phyloP scores from a whole-genome alignment of 2,329 filamentous ascomycete species.

The Didymella pinodella region DNA sequence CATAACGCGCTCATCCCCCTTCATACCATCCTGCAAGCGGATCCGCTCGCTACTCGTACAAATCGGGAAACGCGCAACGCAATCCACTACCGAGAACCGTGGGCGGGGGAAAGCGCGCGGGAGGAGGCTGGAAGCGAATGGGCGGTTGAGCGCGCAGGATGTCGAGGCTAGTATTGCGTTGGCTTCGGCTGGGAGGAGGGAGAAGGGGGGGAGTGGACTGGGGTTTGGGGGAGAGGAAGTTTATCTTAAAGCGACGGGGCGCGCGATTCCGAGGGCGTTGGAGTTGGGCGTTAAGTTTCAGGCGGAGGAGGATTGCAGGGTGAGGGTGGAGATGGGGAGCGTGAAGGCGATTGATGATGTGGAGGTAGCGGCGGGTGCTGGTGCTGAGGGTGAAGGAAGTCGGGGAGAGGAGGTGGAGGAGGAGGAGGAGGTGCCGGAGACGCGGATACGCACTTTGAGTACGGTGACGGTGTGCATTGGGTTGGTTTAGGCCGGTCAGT shows the following conservation, averaged over 20 bases:
- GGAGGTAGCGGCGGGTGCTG: constrained; percentile 23
- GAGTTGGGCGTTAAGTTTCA: constrained; percentile 71
- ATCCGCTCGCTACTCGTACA: constrained; percentile 69
- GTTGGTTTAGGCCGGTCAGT: constrained; percentile 25
- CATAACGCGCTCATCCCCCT: constrained; percentile 66
- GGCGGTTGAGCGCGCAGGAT: constrained; percentile 39
- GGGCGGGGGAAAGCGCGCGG: background rate
- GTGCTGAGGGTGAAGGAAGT: constrained; percentile 21
- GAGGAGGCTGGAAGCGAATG: constrained; percentile 28
- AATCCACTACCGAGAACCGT: constrained; percentile 33
- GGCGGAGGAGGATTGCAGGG: constrained; percentile 65
- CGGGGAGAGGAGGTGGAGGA: constrained; percentile 37
- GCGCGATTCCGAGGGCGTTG: constrained; percentile 70
- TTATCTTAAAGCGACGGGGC: constrained; percentile 69
- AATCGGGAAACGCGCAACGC: constrained; percentile 60
- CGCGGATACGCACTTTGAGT: constrained; percentile 50
- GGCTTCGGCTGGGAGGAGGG: constrained; percentile 32
- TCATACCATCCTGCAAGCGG: constrained; percentile 72
- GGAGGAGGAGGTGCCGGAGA: constrained; percentile 51
- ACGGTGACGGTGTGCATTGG: constrained; percentile 45
- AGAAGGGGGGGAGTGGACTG: constrained; percentile 12
- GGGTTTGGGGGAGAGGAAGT: constrained; percentile 58
- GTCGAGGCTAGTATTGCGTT: constrained; percentile 35
- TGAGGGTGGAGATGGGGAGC: constrained; percentile 68
- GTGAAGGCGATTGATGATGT: constrained; percentile 74